phyloP scores from a whole-genome alignment of 106 monocot genomes.

The Dioscorea alata region DNA sequence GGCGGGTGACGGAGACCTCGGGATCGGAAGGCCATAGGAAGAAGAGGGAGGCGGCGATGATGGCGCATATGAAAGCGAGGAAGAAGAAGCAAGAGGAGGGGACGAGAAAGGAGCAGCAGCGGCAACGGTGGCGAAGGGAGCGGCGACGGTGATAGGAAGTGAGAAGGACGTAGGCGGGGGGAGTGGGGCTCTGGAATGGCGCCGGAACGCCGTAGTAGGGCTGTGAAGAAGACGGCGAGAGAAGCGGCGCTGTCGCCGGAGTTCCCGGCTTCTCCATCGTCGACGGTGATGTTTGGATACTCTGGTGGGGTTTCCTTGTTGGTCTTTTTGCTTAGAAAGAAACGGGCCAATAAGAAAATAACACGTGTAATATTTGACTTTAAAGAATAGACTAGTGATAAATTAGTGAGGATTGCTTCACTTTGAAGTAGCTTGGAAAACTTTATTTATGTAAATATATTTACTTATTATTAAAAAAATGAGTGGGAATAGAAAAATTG shows the following conservation, averaged over 20 bases:
- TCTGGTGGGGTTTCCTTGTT: too few relatives aligned
- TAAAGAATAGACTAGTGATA: too few relatives aligned
- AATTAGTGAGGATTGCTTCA: too few relatives aligned
- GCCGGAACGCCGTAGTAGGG: background rate
- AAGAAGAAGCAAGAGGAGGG: slow-evolving; percentile 25
- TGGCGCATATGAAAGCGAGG: slow-evolving; percentile 10
- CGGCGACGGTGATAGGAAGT: slow-evolving; percentile 16
- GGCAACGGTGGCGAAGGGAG: slow-evolving; percentile 3
- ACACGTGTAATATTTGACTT: too few relatives aligned
- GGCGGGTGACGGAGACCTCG: slow-evolving; percentile 38
- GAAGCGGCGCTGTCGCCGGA: background rate
- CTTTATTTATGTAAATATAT: too few relatives aligned
- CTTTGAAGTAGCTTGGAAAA: too few relatives aligned
- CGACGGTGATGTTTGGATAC: background rate
- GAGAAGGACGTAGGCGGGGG: slow-evolving; percentile 15
- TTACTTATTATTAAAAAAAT: too few relatives aligned
- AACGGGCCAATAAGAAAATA: too few relatives aligned
- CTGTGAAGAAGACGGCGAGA: background rate
- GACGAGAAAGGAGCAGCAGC: slow-evolving; percentile 16
- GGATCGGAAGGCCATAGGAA: slow-evolving; percentile 69
- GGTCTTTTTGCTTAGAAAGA: too few relatives aligned
- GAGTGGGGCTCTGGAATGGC: too few relatives aligned
- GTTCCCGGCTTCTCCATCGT: background rate
- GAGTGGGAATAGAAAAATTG: too few relatives aligned
- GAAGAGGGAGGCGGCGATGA: slow-evolving; percentile 30